Conservation (phyloP, 768 basidiomycete species). For the Boletus reticuloceps region DNA sequence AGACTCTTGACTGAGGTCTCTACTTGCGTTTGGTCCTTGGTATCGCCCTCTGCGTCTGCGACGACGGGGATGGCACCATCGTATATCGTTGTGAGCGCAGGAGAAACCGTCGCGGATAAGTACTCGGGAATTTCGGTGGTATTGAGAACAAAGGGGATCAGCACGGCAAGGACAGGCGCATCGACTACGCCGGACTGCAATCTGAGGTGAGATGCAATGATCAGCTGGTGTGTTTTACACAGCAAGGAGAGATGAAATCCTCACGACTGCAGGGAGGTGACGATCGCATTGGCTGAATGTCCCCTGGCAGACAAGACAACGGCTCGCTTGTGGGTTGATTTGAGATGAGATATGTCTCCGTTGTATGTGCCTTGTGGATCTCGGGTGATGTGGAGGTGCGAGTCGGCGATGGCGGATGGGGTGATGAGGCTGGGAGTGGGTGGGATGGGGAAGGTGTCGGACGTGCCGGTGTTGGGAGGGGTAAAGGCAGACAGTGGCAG, state of each 20-base stretch:
- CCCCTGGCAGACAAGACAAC: constrained; percentile 55
- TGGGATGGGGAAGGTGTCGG: constrained; percentile 65
- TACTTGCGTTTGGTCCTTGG: constrained; percentile 20
- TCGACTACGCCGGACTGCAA: constrained; percentile 16
- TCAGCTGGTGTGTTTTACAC: neutral
- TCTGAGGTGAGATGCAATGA: constrained; percentile 4
- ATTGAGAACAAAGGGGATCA: constrained; percentile 60
- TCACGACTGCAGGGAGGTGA: constrained; percentile 43
- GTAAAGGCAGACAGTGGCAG: constrained; percentile 77
- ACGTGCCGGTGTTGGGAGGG: constrained; percentile 64
- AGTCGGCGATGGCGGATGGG: constrained; percentile 65
- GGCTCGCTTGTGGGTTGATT: constrained; percentile 50
- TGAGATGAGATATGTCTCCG: constrained; percentile 40
- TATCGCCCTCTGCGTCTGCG: constrained; percentile 20
- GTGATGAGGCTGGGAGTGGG: constrained; percentile 66
- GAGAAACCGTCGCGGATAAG: constrained; percentile 16
- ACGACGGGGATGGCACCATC: constrained; percentile 40
- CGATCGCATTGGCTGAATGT: constrained; percentile 35
- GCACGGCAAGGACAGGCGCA: constrained; percentile 51
- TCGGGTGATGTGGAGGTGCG: constrained; percentile 51
- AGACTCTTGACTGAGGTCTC: constrained; percentile 52
- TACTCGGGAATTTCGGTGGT: constrained; percentile 41
- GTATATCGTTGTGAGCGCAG: constrained; percentile 55
- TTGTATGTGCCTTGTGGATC: constrained; percentile 4
- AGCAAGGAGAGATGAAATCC: neutral